Evolutionary conservation across 1,284 basidiomycete genomes (phyloP).

Genomic region (Pseudozyma sp.): DNA sequence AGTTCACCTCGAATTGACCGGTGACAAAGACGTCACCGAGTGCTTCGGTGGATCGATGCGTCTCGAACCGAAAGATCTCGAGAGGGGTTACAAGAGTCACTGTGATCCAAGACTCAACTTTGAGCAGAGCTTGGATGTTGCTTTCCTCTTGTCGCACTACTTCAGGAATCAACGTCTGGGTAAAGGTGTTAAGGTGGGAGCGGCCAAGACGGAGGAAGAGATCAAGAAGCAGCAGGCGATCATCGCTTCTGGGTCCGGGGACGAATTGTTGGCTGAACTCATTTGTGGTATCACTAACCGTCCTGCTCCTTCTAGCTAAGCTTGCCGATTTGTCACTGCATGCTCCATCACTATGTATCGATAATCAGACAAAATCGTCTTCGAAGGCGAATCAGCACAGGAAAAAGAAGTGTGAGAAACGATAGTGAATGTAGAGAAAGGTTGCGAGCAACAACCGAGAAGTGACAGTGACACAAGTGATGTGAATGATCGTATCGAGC

Average conservation of each 20-base stretch:
- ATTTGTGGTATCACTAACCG: conserved; percentile 47
- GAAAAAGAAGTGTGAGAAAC: no score
- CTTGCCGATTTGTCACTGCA: no score
- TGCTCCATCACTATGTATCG: no score
- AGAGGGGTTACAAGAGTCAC: conserved; percentile 71
- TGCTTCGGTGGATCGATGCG: conserved; percentile 75
- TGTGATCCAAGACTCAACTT: conserved; percentile 72
- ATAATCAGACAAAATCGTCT: no score
- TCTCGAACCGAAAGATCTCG: conserved; percentile 72
- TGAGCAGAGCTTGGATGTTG: conserved; percentile 72
- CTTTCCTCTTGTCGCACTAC: conserved; percentile 64
- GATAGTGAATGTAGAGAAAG: no score
- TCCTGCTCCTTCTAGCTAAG: conserved; percentile 4
- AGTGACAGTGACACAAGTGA: no score
- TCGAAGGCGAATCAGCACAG: no score
- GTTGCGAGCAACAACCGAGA: no score
- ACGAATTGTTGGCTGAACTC: conserved; percentile 45
- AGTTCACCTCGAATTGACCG: conserved; percentile 96
- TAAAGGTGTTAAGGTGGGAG: conserved; percentile 4
- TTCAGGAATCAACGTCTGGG: conserved; percentile 57
- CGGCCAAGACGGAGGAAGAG: conserved; percentile 29
- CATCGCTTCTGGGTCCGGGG: conserved; percentile 43
- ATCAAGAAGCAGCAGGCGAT: conserved; percentile 48
- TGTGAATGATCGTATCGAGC: no score
- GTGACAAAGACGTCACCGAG: conserved; percentile 87